Base-by-base conservation (phyloP, 148 eudicot genomes). In the Rhododendron henanense region DNA sequence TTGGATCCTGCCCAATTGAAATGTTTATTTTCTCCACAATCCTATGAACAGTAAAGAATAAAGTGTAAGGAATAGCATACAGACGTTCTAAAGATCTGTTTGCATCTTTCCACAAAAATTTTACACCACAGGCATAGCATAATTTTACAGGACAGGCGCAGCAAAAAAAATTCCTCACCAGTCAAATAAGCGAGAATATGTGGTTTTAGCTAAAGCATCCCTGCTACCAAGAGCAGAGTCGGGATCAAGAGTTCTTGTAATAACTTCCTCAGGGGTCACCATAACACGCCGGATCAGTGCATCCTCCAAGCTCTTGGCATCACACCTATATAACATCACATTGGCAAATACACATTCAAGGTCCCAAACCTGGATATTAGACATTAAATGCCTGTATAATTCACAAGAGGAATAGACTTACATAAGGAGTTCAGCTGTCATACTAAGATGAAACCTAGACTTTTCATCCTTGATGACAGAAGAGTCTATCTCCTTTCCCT, bases 231-330 rank as follows among this genome's bases (percentile, higher is more conserved):
- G 45, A 51, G 99, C 98, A 88, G 95, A 91, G 79, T 88, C 92
- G 88, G 98, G 96, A 91, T 95, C 98, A 79, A 97, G 94, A 79
- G 96, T 91, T 84, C 95, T 92, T 61, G 94, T 95, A 85, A 97
- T 97, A 51, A 95, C 91, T 94, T 97, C 99, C 91, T 97, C 99
- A 8, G 99, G 99, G 23, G 98, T 97, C 81, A 97, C 94, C 98
- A 97, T 97, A 35, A 94, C 99, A 92, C 98, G 99, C 89, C 91
- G 91, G 79, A 97, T 93, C 74, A 95, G 89, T 47, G 99, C 99
- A 91, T 97, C 95, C 88, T 97, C 99, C 85, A 97, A 92, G 88
- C 93, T 94, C 90, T 92, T 93, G 83, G 92, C 94, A 90, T 95
- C 97, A 90, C 99, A 97, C 91, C 99, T 97, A 86, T 94, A 86